Evolutionary conservation across 2,329 filamentous ascomycete genomes (phyloP), one percentile per base, ranked within the genome.

Genomic region (Meredithiella fracta): DNA sequence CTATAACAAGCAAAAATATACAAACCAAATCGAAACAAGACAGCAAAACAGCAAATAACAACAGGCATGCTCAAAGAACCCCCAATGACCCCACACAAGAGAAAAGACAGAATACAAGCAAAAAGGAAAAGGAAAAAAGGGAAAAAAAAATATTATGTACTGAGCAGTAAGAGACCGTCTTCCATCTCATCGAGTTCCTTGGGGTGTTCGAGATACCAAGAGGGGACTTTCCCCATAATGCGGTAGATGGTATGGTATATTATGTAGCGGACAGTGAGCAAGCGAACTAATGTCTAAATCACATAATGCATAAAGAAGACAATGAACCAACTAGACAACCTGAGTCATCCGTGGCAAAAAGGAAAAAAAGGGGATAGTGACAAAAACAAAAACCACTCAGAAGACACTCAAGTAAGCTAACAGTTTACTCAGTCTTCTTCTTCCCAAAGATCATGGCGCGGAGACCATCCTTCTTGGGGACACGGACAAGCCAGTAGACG

Each of bases 401-500:
- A 44, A 54, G 23, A 38, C 25, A 34, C 49, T 14, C 49, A 49
- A 51, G 53, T 50, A 34, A 15, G 17, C 44, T 44, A 47, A 34
- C 57, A 20, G 11, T 47, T 55, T 60, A 63, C 60, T 66, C 64
- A 17, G 63, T 63, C 62, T 68, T 68, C 44, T 67, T 69, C 56
- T 64, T 64, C 51, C 62, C 62, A 51, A 64, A 62, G 8, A 60
- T 34, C 55, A 50, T 59, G 5, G 51, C 54, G 20, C 62, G 58
- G 9, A 58, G 55, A 1, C 49, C 34, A 9, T 64, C 60, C 61
- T 65, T 66, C 63, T 74, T 75, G 3, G 72, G 72, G 57, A 76
- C 69, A 37, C 73, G 67, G 1, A 67, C 70, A 56, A 77, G 64
- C 73, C 73, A 82, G 63, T 82, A 83, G 37, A 82, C 63, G 2